Evolutionary conservation across 495 filamentous ascomycete genomes (phyloP), one percentile per base, ranked within the genome.

Genomic region (Hypoxylon fragiforme): DNA sequence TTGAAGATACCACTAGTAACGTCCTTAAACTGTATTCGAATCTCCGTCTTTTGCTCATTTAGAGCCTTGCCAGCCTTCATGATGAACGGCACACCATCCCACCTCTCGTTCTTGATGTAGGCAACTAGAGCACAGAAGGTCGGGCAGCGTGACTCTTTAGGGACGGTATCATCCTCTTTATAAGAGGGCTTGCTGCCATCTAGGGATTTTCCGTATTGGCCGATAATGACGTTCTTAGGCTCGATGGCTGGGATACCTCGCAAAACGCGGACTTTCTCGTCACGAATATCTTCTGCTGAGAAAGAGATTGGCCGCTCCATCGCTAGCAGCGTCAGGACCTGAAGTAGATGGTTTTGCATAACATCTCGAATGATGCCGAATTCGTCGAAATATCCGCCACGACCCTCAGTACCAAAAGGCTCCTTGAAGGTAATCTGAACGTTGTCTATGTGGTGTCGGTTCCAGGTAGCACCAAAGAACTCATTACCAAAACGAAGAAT

Each of bases 11-110:
- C 95, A 20, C 91, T 96, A 15, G 95, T 97, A 45, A 99, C 94
- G 64, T 99, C 95, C 76, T 92, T 92, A 84, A 96, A 99, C 71
- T 99, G 95, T 55, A 99, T 97, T 63, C 95, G 90, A 60, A 99
- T 92, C 75, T 99, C 95, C 24, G 95, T 97, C 85, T 99, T 99
- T 72, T 99, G 95, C 81, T 99, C 95, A 73, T 99, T 99, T 40
- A 99, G 77, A 45, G 94, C 94, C 80, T 99, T 99, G 54, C 95
- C 95, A 31, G 95, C 95, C 84, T 99, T 99, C 73, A 99, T 79
- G 72, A 99, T 99, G 79, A 97, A 99, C 32, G 95, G 95, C 42
- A 99, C 95, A 49, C 95, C 95, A 60, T 99, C 95, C 95, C 95
- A 99, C 63, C 95, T 82, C 82, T 99, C 95, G 69, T 99, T 99